Conservation (phyloP, 805 yeast species). For the Clavispora carvajalis region DNA sequence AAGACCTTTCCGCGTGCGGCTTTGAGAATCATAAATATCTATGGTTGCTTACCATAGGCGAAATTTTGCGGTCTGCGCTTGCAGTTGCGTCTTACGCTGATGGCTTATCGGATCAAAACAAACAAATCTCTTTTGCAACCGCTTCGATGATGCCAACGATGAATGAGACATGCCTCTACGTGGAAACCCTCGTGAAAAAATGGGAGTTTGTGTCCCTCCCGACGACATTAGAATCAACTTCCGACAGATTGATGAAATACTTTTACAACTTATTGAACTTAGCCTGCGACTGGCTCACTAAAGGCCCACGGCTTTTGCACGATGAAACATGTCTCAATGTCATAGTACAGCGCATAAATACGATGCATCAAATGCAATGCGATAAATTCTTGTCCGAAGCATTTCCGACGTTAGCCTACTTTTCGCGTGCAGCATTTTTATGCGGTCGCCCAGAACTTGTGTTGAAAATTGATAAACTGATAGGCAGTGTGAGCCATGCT, state of each 20-base stretch:
- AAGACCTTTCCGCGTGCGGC: neutral
- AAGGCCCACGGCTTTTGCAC: neutral
- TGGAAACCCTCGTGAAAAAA: neutral
- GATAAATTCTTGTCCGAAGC: neutral
- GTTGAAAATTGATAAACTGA: neutral
- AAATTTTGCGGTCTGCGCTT: neutral
- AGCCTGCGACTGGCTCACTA: neutral
- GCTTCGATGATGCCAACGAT: neutral
- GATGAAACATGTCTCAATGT: neutral
- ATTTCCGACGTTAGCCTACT: neutral
- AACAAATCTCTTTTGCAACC: neutral
- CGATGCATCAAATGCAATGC: too few species aligned
- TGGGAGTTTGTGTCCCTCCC: neutral
- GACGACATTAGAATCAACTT: too few species aligned
- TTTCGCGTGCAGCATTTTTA: neutral
- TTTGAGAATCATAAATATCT: neutral
- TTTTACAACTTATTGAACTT: neutral
- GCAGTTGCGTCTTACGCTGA: neutral
- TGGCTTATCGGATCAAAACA: neutral
- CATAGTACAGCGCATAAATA: neutral
- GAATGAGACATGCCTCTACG: neutral
- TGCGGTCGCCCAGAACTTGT: neutral
- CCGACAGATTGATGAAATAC: neutral
- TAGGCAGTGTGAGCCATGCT: neutral
- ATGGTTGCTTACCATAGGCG: neutral